These are phyloP conservation scores for Platismatia glauca DNA, from an alignment of 495 filamentous ascomycete species.

Conservation along the genomic window DNA sequence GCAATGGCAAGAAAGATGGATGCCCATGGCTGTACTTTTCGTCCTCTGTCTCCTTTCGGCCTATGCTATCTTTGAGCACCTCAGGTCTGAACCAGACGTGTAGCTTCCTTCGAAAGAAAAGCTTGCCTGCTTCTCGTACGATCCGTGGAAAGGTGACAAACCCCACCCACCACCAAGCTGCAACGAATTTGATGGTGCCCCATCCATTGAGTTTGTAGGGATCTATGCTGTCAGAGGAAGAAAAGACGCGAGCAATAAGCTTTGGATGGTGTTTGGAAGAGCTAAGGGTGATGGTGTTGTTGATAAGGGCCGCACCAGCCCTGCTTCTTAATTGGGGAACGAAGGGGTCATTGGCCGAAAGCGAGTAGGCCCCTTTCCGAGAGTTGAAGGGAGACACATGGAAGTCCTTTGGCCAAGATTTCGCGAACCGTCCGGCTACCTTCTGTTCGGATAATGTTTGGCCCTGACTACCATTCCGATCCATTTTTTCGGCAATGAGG, in stretches of 20 bases:
- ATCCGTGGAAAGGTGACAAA: slow-evolving; percentile 56
- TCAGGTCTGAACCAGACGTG: slow-evolving; percentile 52
- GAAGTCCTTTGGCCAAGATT: slow-evolving; percentile 58
- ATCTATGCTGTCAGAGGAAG: slow-evolving; percentile 40
- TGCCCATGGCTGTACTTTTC: slow-evolving; percentile 27
- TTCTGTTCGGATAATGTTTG: not conserved
- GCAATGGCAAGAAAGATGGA: not conserved
- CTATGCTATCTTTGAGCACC: slow-evolving; percentile 42
- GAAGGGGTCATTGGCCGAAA: slow-evolving; percentile 49
- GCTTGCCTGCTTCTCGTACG: slow-evolving; percentile 42
- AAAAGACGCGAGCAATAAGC: slow-evolving; percentile 44
- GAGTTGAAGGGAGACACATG: slow-evolving; percentile 69
- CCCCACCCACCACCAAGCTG: slow-evolving; percentile 53
- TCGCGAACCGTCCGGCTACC: slow-evolving; percentile 28
- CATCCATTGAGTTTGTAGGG: slow-evolving; percentile 34
- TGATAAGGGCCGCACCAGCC: slow-evolving; percentile 32
- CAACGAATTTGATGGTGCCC: slow-evolving; percentile 40
- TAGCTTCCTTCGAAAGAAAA: slow-evolving; percentile 45
- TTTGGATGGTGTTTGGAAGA: slow-evolving; percentile 49
- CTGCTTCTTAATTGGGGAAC: slow-evolving; percentile 20
- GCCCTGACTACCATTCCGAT: not conserved
- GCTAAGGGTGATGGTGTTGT: slow-evolving; percentile 47
- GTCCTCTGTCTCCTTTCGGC: slow-evolving; percentile 34
- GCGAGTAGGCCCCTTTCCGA: slow-evolving; percentile 49
- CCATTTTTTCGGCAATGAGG: not conserved